phyloP scores from a whole-genome alignment of 106 monocot genomes.

The Dioscorea zingiberensis region DNA sequence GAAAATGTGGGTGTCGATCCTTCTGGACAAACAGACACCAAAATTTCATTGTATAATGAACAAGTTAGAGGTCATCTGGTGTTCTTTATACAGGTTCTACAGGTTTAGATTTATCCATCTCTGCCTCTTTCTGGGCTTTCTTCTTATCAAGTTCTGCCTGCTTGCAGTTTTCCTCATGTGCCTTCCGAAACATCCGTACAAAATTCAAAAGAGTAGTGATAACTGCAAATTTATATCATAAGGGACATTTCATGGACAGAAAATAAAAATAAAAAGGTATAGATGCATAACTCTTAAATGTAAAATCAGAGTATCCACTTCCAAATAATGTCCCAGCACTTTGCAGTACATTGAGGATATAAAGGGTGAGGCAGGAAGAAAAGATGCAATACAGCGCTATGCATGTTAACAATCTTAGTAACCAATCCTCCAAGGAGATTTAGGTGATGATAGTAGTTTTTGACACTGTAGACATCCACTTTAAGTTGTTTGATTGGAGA shows the following conservation, averaged over 20 bases:
- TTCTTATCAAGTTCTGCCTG: constrained; percentile 64
- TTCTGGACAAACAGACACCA: not conserved
- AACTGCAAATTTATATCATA: constrained; percentile 37
- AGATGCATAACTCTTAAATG: not conserved
- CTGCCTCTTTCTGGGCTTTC: constrained; percentile 60
- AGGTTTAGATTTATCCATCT: constrained; percentile 32
- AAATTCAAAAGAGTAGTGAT: constrained; percentile 63
- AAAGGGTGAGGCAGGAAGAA: no score
- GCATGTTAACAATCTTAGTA: not conserved
- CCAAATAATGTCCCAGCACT: not conserved
- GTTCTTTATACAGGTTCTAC: constrained; percentile 10
- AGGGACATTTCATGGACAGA: not conserved
- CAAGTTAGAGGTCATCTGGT: constrained; percentile 19
- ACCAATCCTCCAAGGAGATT: not conserved
- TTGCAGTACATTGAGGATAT: no score
- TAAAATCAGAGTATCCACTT: not conserved
- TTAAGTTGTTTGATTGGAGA: no score
- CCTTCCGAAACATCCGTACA: constrained; percentile 47
- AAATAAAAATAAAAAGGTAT: not conserved
- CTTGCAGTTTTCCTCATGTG: constrained; percentile 84
- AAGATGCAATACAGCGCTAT: not conserved
- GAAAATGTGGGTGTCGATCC: no score
- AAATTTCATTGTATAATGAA: not conserved
- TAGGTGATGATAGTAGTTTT: no score
- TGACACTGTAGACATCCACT: no score